Percentiles rank a stretch among this genome's conserved stretches.
These are phyloP conservation scores for Sicyos edulis DNA, from an alignment of 306 rosid species.

Conservation along the genomic window DNA sequence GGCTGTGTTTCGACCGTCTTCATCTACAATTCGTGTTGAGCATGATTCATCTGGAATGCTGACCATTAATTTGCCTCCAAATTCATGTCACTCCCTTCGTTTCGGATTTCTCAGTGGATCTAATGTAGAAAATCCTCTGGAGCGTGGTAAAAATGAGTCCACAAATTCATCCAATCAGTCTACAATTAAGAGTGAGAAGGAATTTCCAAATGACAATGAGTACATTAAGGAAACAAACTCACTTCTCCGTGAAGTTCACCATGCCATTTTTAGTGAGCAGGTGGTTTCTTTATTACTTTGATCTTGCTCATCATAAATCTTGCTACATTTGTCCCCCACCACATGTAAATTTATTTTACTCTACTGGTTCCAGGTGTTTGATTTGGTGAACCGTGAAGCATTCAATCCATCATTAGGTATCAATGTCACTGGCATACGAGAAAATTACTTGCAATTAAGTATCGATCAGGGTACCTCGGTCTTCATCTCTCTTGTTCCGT, in stretches of 20 bases:
- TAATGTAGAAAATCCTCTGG: slow-evolving; percentile 32
- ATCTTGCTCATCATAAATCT: neutral
- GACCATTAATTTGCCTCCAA: slow-evolving; percentile 61
- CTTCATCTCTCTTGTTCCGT: slow-evolving; percentile 60
- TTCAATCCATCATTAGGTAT: slow-evolving; percentile 54
- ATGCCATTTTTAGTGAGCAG: slow-evolving; percentile 74
- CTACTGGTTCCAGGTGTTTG: slow-evolving; percentile 64
- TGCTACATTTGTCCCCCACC: slow-evolving; percentile 10
- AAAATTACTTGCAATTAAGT: slow-evolving; percentile 76
- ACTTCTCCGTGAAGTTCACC: slow-evolving; percentile 73
- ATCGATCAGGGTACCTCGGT: slow-evolving; percentile 66
- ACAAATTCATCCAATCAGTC: slow-evolving; percentile 33
- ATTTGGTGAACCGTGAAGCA: slow-evolving; percentile 85
- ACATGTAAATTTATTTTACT: slow-evolving; percentile 17
- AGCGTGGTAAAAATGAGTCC: slow-evolving; percentile 28
- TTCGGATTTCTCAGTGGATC: slow-evolving; percentile 58
- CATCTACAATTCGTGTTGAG: slow-evolving; percentile 65
- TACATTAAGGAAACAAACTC: slow-evolving; percentile 65
- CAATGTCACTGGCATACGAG: slow-evolving; percentile 84
- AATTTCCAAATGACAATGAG: slow-evolving; percentile 50
- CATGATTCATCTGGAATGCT: slow-evolving; percentile 91
- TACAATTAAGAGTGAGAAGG: slow-evolving; percentile 45
- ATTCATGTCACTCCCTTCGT: slow-evolving; percentile 56
- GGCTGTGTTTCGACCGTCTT: slow-evolving; percentile 46
- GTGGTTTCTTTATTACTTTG: slow-evolving; percentile 27